Evolutionary conservation across 495 filamentous ascomycete genomes (phyloP), one percentile per base, ranked within the genome.

Genomic region (Astrothelium macrocarpum): DNA sequence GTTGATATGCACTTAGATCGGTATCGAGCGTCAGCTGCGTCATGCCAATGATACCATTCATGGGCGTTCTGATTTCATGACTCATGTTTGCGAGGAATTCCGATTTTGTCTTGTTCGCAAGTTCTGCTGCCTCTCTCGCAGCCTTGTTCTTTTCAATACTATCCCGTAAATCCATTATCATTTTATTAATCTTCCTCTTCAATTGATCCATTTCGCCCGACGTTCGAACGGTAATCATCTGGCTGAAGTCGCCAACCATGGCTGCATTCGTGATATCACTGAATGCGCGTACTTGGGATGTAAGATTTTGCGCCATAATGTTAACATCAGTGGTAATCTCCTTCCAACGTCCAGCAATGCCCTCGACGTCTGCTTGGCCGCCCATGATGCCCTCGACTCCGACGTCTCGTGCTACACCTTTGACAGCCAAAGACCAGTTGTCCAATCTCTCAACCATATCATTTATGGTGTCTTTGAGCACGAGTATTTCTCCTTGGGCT

Each of bases 81-180:
- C 89, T 94, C 94, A 99, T 99, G 73, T 99, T 99, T 31, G 94
- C 94, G 53, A 99, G 79, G 78, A 99, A 99, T 71, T 99, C 95
- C 39, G 92, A 97, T 71, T 99, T 99, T 56, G 94, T 99, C 74
- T 93, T 91, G 78, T 97, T 99, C 61, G 94, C 94, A 71, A 97
- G 81, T 74, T 99, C 94, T 66, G 94, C 94, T 59, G 92, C 91
- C 73, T 99, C 94, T 72, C 94, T 88, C 53, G 94, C 94, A 43
- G 89, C 88, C n/a, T 90, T 97, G 74, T 97, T 99, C 73, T 90
- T 85, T 74, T 99, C 91, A 66, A 99, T 97, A 82, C 89, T 94
- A 75, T 97, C 94, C 63, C 93, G 81, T 65, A 99, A 76, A 72
- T 95, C 95, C 74, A 87, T 92, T 59, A 99, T 90, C 94, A 99